Base-by-base conservation (phyloP, 352 stramenopile species). In the Peronospora belbahrii region DNA sequence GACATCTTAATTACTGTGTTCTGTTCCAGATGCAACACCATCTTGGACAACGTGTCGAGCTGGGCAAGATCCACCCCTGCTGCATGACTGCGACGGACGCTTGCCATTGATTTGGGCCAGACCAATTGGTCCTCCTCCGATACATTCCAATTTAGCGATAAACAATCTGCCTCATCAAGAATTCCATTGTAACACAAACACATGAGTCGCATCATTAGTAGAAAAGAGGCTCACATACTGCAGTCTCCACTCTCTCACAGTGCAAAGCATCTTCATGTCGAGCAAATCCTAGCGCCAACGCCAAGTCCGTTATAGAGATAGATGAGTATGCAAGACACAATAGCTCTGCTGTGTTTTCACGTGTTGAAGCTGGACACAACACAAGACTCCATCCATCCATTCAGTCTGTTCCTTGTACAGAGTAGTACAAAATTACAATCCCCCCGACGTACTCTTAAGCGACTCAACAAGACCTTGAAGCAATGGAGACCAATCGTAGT, bases 11-110 rank as follows among this genome's bases (percentile, higher is more conserved):
- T 41, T 22, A 83, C 44, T 13, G 70, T 87, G 54, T 69, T 82
- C 55, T 85, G 70, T 59, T 87, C 75, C 51, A 87, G 59, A 61
- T 85, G 72, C 32, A 87, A 61, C 56, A 87, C 72, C 22, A 74
- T 74, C 48, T 79, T 63, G 25, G 75, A 74, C 38, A 87, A 56
- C 31, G 58, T 77, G 42, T 87, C 70, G 37, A 87, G 70, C 57
- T 85, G 72, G 38, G 74, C 51, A 15, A 87, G 58, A 39, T 74
- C 65, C 36, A 65, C 44, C 2, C 28, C 42, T 15, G 23, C 54
- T 7, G 53, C 51, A 6, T 32, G 37, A 4, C 59, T 52, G 25
- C 47, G 54, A 20, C 55, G 55, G 3, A 42, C 44, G 24, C 52
- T 65, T 1, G 37, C 40, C 15, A 74, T 17, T 8, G 70, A 45